phyloP scores from a whole-genome alignment of 75 land plant genomes.

The Cupressus sempervirens region DNA sequence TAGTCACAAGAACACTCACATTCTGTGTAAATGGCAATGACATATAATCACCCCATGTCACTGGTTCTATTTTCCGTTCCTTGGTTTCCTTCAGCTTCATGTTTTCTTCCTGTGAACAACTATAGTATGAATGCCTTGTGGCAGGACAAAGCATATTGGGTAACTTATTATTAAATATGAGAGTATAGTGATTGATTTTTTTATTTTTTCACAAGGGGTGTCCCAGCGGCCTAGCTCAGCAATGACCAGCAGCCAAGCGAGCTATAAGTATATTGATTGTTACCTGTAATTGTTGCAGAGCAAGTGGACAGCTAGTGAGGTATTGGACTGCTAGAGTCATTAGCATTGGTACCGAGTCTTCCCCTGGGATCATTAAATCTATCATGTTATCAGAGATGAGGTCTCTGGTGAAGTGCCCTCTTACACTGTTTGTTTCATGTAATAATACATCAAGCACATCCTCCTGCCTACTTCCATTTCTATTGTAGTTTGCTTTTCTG shows the following conservation, averaged over 20 bases:
- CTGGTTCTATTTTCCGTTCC: constrained; percentile 16
- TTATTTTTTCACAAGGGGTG: too few species aligned
- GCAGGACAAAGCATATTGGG: background rate
- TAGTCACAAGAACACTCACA: constrained; percentile 28
- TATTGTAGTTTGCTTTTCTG: constrained; percentile 20
- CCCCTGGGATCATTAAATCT: constrained; percentile 69
- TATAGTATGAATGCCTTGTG: background rate
- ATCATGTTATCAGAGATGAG: constrained; percentile 45
- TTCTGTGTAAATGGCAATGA: constrained; percentile 71
- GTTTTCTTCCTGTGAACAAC: constrained; percentile 45
- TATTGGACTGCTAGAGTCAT: constrained; percentile 57
- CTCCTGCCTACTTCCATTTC: background rate
- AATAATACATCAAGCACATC: constrained; percentile 45
- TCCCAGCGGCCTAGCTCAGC: too few species aligned
- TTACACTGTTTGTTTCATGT: constrained; percentile 7
- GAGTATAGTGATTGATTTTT: background rate
- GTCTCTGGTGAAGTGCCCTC: constrained; percentile 29
- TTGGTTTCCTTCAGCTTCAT: constrained; percentile 53
- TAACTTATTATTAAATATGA: background rate
- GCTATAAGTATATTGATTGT: background rate
- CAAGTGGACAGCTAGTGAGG: constrained; percentile 42
- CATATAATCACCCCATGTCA: constrained; percentile 71
- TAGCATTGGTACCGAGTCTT: constrained; percentile 60
- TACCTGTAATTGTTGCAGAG: constrained; percentile 44
- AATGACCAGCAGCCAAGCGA: too few species aligned